Conservation (phyloP, 768 basidiomycete genomes). For the Pleurotus sapidus region DNA sequence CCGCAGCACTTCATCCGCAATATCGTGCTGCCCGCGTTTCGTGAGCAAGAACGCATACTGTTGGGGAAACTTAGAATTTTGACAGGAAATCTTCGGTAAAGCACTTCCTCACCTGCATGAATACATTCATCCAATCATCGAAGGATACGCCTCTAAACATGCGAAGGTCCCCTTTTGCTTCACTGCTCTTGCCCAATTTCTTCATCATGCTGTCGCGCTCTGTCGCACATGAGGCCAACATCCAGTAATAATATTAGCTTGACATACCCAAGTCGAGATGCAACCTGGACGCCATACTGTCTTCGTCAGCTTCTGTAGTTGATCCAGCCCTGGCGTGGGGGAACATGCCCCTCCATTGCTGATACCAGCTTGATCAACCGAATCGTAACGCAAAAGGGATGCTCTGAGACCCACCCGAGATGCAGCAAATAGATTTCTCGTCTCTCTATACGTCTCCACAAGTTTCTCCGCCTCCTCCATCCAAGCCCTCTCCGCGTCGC, state of each 20-base stretch:
- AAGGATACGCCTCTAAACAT: slow-evolving; percentile 81
- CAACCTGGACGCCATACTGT: slow-evolving; percentile 72
- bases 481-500: slow-evolving; percentile 67
- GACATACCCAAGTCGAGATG: slow-evolving; percentile 69
- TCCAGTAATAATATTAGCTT: not conserved
- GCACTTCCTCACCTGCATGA: slow-evolving; percentile 67
- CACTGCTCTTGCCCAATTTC: slow-evolving; percentile 37
- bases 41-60: slow-evolving; percentile 79
- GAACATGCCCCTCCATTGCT: slow-evolving; percentile 65
- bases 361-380: slow-evolving; percentile 16
- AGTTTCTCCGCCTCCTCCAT: slow-evolving; percentile 81
- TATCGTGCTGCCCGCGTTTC: slow-evolving; percentile 55
- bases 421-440: slow-evolving; percentile 77
- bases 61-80: slow-evolving; percentile 4
- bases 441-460: slow-evolving; percentile 87
- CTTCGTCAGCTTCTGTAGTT: slow-evolving; percentile 55
- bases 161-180: slow-evolving; percentile 43
- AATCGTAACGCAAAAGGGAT: not conserved
- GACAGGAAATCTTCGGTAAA: not conserved
- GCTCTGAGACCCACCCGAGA: slow-evolving; percentile 54
- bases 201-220: slow-evolving; percentile 52
- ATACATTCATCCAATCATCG: slow-evolving; percentile 80
- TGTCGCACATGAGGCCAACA: slow-evolving; percentile 16
- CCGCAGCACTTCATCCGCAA: slow-evolving; percentile 72
- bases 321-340: slow-evolving; percentile 40